phyloP scores from a whole-genome alignment of 1,139 yeast genomes.

The Suhomyces terraborum region DNA sequence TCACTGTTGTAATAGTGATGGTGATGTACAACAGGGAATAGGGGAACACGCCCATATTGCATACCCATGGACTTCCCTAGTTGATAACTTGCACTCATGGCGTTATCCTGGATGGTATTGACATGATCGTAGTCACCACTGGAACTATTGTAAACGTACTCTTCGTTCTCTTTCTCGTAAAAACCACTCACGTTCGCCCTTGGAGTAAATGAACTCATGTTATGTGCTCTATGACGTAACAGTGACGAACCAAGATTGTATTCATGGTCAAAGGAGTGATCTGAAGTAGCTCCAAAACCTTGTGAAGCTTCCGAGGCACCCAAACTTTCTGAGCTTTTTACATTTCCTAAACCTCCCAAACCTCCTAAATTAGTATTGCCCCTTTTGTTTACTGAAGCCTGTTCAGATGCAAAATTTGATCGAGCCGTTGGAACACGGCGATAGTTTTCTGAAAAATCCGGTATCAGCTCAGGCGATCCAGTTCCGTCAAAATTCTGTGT shows the following conservation, averaged over 20 bases:
- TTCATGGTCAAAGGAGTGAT: constrained; percentile 6
- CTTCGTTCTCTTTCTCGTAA: constrained; percentile 18
- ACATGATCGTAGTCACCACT: constrained; percentile 23
- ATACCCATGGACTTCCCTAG: constrained; percentile 15
- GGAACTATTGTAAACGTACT: constrained; percentile 26
- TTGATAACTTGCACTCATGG: constrained; percentile 17
- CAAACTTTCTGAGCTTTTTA: neutral
- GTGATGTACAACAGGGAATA: constrained; percentile 11
- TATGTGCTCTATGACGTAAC: constrained; percentile 1
- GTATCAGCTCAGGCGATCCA: no score
- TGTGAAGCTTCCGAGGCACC: no score
- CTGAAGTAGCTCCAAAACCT: no score
- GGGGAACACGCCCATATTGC: constrained; percentile 1
- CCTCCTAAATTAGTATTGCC: neutral
- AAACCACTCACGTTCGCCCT: constrained; percentile 24
- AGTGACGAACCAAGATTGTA: constrained; percentile 3
- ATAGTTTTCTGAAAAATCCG: neutral
- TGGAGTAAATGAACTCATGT: constrained; percentile 26
- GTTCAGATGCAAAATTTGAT: neutral
- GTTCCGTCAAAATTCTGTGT: no score
- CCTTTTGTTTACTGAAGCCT: neutral
- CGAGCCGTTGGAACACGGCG: neutral
- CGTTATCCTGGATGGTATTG: constrained; percentile 9
- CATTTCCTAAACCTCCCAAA: neutral
- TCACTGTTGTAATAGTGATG: constrained; percentile 12